Evolutionary conservation across 2,329 filamentous ascomycete genomes (phyloP).

Genomic region (Aspergillus clavatus): DNA sequence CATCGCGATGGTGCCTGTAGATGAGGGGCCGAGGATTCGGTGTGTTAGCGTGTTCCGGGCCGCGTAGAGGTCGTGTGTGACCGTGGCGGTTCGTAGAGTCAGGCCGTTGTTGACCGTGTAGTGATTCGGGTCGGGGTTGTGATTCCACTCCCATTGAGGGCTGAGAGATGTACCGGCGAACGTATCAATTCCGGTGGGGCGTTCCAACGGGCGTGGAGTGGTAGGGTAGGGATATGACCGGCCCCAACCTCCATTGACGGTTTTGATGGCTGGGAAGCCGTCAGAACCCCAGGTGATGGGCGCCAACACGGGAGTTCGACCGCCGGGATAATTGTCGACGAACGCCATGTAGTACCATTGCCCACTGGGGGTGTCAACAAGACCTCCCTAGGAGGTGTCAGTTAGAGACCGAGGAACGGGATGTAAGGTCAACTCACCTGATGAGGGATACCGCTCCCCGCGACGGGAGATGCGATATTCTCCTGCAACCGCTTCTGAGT

Average conservation of each 20-base stretch:
- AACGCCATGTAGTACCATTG: conserved; percentile 60
- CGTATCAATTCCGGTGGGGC: conserved; percentile 41
- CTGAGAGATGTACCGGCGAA: conserved; percentile 44
- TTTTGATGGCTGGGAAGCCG: conserved; percentile 48
- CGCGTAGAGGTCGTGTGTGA: conserved; percentile 48
- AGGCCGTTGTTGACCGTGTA: conserved; percentile 46
- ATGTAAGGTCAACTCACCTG: conserved; percentile 30
- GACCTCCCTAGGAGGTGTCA: conserved; percentile 37
- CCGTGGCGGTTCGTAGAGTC: conserved; percentile 46
- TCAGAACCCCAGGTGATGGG: conserved; percentile 51
- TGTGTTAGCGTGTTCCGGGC: conserved; percentile 43
- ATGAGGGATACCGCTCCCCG: conserved; percentile 45
- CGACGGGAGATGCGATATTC: conserved; percentile 42
- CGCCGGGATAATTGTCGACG: conserved; percentile 52
- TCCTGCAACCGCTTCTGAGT: conserved; percentile 41
- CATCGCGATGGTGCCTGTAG: conserved; percentile 48
- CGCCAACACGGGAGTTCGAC: conserved; percentile 54
- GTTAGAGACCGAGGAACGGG: not conserved
- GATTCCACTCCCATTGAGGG: conserved; percentile 58
- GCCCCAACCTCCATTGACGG: conserved; percentile 47
- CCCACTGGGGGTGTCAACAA: conserved; percentile 49
- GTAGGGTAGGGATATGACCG: conserved; percentile 17
- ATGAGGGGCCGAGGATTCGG: conserved; percentile 38
- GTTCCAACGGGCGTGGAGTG: conserved; percentile 30
- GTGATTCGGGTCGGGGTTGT: conserved; percentile 52